Evolutionary conservation across 768 basidiomycete genomes (phyloP), one percentile per base, ranked within the genome.

Genomic region (Agrocybe chaxingu): DNA sequence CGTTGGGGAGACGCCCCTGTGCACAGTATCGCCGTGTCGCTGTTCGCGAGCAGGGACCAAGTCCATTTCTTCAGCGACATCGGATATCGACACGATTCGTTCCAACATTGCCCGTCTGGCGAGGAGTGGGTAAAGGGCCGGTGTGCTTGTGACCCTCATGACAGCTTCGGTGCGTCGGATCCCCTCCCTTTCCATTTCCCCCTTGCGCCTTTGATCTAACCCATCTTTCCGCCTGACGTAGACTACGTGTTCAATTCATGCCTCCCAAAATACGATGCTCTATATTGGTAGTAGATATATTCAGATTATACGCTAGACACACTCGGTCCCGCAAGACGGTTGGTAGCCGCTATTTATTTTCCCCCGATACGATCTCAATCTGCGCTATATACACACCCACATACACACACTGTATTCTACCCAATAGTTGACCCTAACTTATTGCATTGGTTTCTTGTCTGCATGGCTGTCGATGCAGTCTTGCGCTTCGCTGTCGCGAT

Each of bases 11-110:
- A 92, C 63, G 92, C 91, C 0, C 75, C 74, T 24, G 68, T 77
- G 32, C 92, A 92, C 58, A 87, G 85, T 47, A 89, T 94, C 50
- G 91, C 85, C 4, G 90, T 81, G 6, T 81, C 89, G 0, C 69
- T 92, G 10, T 87, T 93, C 62, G 82, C 87, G 2, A 70, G 76
- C 19, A 86, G 79, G 63, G 81, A 87, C 30, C 85, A 89, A 59
- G 70, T 92, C 18, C 87, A 92, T 62, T 94, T 87, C 63, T 93
- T 93, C 70, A 58, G 67, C 42, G 89, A 94, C 58, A 90, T 95
- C 35, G 93, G 92, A 0, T 95, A 93, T 66, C 71, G 78, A 54
- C 91, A 95, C 54, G 79, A 87, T 48, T 82, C 80, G 4, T 92
- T 89, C 72, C 84, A 87, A 60, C 87, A 87, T 55, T 89, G 91